A percentile compares a stretch with the other conserved stretches of the same genome.
Conservation (phyloP, 2,329 filamentous ascomycete genomes). For the Apiospora malaysiana region DNA sequence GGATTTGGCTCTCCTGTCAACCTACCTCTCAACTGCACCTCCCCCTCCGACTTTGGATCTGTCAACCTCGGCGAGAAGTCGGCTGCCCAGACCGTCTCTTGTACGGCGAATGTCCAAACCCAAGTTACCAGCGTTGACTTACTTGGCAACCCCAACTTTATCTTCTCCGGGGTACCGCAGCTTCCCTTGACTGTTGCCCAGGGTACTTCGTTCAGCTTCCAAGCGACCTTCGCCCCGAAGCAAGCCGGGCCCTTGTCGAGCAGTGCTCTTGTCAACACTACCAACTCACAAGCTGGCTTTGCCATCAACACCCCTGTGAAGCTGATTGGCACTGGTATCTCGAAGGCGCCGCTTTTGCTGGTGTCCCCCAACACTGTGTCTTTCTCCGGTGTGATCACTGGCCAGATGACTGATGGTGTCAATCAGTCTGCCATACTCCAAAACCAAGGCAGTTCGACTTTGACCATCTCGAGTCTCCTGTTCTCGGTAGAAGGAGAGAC, state of each 20-base stretch:
- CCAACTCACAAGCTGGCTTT: slow-evolving; percentile 52
- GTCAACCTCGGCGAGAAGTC: slow-evolving; percentile 47
- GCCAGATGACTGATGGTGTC: slow-evolving; percentile 43
- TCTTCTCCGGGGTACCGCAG: slow-evolving; percentile 37
- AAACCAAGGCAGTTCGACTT: slow-evolving; percentile 54
- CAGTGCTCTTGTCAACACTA: slow-evolving; percentile 54
- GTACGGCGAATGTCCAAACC: slow-evolving; percentile 52
- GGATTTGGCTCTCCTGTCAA: slow-evolving; percentile 63
- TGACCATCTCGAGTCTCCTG: slow-evolving; percentile 51
- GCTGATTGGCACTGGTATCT: slow-evolving; percentile 56
- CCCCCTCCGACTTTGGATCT: slow-evolving; percentile 53
- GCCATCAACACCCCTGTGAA: slow-evolving; percentile 52
- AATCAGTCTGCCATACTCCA: slow-evolving; percentile 52
- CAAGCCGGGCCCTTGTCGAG: slow-evolving; percentile 54
- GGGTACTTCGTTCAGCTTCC: slow-evolving; percentile 50
- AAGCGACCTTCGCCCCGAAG: slow-evolving; percentile 51
- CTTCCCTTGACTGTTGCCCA: slow-evolving; percentile 41
- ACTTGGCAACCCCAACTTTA: slow-evolving; percentile 46
- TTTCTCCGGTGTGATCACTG: slow-evolving; percentile 56
- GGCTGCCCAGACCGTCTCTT: slow-evolving; percentile 47
- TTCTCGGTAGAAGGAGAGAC: slow-evolving; percentile 50
- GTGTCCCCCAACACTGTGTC: slow-evolving; percentile 55
- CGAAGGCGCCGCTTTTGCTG: slow-evolving; percentile 49
- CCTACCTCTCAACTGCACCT: slow-evolving; percentile 58
- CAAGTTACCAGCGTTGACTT: slow-evolving; percentile 48